Conservation (phyloP, 2,329 filamentous ascomycete species). For the Chaetomiaceae sp. region DNA sequence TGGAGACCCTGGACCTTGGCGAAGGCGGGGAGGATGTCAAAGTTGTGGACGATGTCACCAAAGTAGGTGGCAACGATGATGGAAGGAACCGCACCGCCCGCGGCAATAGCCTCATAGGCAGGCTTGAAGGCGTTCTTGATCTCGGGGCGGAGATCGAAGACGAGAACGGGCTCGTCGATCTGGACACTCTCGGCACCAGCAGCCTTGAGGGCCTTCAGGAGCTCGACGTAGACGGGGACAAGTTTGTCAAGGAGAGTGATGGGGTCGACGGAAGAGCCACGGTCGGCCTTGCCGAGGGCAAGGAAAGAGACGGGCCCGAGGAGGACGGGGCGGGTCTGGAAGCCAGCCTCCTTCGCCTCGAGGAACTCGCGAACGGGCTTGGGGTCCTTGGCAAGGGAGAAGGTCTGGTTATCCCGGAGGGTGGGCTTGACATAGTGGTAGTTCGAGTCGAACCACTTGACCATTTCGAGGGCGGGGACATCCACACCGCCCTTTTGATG, state of each 20-base stretch:
- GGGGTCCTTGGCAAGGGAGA: conserved; percentile 80
- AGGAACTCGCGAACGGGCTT: conserved; percentile 94
- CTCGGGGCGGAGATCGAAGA: conserved; percentile 87
- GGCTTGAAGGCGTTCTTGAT: conserved; percentile 98
- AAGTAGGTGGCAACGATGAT: conserved; percentile 96
- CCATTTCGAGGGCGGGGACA: conserved; percentile 95
- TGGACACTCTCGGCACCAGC: conserved; percentile 95
- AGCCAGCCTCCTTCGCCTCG: conserved; percentile 96
- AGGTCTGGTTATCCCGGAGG: conserved; percentile 92
- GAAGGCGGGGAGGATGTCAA: conserved; percentile 68
- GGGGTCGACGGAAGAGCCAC: conserved; percentile 85
- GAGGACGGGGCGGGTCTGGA: conserved; percentile 87
- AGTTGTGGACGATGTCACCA: conserved; percentile 98
- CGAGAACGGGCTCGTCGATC: conserved; percentile 96
- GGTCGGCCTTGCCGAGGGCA: conserved; percentile 95
- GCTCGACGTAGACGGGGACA: conserved; percentile 88
- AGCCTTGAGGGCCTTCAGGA: conserved; percentile 88
- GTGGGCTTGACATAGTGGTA: conserved; percentile 99
- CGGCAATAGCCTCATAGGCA: conserved; percentile 82
- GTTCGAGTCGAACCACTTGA: conserved; percentile 99
- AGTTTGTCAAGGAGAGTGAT: conserved; percentile 93
- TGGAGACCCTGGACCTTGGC: conserved; percentile 80
- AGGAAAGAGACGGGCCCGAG: conserved; percentile 97
- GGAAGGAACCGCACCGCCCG: conserved; percentile 76
- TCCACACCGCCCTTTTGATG: conserved; percentile 94